Percentiles rank a stretch among this genome's conserved stretches.
Conservation (phyloP, 2,329 filamentous ascomycete genomes). For the Sarocladiaceae sp. region DNA sequence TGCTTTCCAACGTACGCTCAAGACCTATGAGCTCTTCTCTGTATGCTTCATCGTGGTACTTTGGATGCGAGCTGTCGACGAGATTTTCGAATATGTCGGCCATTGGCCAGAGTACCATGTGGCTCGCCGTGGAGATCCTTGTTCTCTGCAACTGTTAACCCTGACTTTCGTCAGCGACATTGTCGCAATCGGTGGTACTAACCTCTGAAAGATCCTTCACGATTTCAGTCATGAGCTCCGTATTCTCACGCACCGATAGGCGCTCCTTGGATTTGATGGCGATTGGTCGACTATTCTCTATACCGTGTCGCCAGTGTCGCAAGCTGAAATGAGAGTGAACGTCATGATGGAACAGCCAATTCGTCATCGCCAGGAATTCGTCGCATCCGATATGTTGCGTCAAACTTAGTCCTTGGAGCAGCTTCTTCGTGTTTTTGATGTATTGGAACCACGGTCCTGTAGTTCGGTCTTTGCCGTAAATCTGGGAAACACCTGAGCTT, state of each 20-base stretch:
- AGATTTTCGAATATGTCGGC: constrained; percentile 9
- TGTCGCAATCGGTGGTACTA: not conserved
- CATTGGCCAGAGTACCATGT: constrained; percentile 2
- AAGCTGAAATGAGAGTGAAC: not conserved
- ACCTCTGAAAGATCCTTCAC: not conserved
- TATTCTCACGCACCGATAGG: constrained; percentile 1
- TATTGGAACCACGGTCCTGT: not conserved
- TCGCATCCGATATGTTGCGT: not conserved
- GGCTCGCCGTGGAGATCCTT: not conserved
- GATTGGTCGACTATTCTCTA: not conserved
- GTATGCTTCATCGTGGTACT: constrained; percentile 3
- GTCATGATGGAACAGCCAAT: constrained; percentile 9
- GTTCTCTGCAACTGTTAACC: not conserved
- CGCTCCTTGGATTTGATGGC: too few relatives aligned
- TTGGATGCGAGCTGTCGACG: constrained; percentile 3
- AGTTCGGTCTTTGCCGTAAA: not conserved
- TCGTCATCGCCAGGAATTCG: not conserved
- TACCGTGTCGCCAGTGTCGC: constrained; percentile 5
- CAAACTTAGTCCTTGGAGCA: not conserved
- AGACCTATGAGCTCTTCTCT: not conserved
- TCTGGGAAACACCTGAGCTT: too few relatives aligned
- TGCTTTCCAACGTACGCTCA: constrained; percentile 5
- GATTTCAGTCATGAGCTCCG: not conserved
- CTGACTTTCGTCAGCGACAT: not conserved
- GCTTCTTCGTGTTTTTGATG: not conserved